Conservation (phyloP, 495 filamentous ascomycete species). For the Tetracladium setigerum region DNA sequence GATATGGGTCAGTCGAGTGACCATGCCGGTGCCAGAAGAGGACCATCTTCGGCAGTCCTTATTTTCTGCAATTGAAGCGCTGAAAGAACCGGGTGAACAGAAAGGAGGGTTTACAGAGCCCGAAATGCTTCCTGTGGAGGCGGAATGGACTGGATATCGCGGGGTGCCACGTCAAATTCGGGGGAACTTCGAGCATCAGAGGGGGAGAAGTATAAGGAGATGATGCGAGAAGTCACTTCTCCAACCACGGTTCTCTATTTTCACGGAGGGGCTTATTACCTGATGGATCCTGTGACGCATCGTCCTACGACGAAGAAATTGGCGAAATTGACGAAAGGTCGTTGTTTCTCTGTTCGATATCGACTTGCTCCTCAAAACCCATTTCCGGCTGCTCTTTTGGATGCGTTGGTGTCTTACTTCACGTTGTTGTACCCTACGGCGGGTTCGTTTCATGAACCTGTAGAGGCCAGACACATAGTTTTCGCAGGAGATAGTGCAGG, state of each 20-base stretch:
- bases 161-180: conserved; percentile 44
- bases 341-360: conserved; percentile 76
- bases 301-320: conserved; percentile 36
- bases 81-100: conserved; percentile 41
- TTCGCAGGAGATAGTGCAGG: conserved; percentile 86
- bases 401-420: conserved; percentile 77
- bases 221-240: conserved; percentile 63
- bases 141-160: conserved; percentile 82
- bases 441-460: conserved; percentile 61
- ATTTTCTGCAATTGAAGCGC: conserved; percentile 52
- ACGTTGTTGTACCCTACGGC: conserved; percentile 72
- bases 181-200: conserved; percentile 55
- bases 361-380: conserved; percentile 77
- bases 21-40: conserved; percentile 41
- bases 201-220: conserved; percentile 57
- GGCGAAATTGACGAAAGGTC: conserved; percentile 43
- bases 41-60: conserved; percentile 52
- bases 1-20: conserved; percentile 71
- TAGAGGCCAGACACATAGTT: conserved; percentile 64
- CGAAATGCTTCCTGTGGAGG: conserved; percentile 53
- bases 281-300: conserved; percentile 72
- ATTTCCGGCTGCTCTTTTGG: conserved; percentile 77
- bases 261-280: conserved; percentile 80
- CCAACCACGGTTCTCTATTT: conserved; percentile 75
- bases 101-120: conserved; percentile 40